phyloP scores from a whole-genome alignment of 345 rosid genomes.

The Linum usitatissimum region DNA sequence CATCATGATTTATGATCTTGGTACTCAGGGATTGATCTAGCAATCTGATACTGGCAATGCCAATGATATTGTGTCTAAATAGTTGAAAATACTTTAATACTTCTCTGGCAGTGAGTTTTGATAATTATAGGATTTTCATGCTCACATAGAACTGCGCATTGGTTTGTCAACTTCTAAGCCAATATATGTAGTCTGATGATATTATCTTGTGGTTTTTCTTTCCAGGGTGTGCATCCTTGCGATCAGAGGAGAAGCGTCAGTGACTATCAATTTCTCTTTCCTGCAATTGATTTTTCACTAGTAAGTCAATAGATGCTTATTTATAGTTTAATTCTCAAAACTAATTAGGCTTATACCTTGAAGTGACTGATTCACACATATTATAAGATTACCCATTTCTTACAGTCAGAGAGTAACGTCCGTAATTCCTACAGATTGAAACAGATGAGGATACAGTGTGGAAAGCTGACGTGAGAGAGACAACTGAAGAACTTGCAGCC shows the following conservation, averaged over 20 bases:
- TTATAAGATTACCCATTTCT: background rate
- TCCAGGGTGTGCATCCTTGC: constrained; percentile 92
- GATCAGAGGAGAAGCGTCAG: constrained; percentile 64
- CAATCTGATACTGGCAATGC: background rate
- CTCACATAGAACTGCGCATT: background rate
- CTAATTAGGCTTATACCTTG: background rate
- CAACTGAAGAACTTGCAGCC: constrained; percentile 57
- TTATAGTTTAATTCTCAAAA: constrained; percentile 23
- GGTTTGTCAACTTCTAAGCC: background rate
- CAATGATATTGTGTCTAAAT: background rate
- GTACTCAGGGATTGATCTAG: background rate
- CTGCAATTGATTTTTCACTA: constrained; percentile 88
- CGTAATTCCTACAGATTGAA: constrained; percentile 48
- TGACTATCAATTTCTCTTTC: constrained; percentile 77
- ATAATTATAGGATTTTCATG: background rate
- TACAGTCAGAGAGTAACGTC: constrained; percentile 15
- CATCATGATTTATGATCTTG: background rate
- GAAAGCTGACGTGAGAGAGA: constrained; percentile 81
- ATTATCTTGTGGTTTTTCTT: constrained; percentile 1
- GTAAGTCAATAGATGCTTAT: constrained; percentile 37
- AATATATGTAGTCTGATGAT: background rate
- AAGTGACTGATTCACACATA: constrained; percentile 5
- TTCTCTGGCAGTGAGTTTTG: background rate
- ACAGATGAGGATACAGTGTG: constrained; percentile 65
- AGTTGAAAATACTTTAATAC: background rate